These are phyloP conservation scores for Wickerhamomyces ciferrii DNA, from an alignment of 805 yeast species.

Conservation along the genomic window DNA sequence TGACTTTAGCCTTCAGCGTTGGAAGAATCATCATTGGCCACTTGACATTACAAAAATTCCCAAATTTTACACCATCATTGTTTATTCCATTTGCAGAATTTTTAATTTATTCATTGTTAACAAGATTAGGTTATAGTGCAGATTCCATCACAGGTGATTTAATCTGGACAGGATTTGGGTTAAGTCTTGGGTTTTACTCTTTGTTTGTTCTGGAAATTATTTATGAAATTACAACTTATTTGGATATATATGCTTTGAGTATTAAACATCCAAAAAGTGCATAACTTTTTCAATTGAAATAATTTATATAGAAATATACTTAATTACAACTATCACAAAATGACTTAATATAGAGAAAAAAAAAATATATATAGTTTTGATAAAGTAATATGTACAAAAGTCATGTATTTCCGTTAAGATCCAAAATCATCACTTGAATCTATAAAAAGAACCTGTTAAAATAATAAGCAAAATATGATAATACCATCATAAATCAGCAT, in stretches of 20 bases:
- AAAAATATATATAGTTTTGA: background rate
- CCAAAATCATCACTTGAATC: background rate
- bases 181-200: slow-evolving; percentile 62
- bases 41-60: slow-evolving; percentile 75
- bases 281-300: background rate
- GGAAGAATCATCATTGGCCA: slow-evolving; percentile 89
- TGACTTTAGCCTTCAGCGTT: slow-evolving; percentile 77
- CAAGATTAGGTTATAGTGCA: slow-evolving; percentile 26
- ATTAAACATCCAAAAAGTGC: slow-evolving; percentile 70
- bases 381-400: slow-evolving; percentile 1
- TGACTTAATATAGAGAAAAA: too few relatives aligned
- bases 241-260: slow-evolving; percentile 81
- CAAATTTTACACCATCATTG: slow-evolving; percentile 66
- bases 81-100: slow-evolving; percentile 55
- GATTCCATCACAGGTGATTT: slow-evolving; percentile 42
- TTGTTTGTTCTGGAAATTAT: slow-evolving; percentile 75
- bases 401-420: background rate
- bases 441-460: background rate
- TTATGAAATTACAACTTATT: slow-evolving; percentile 68
- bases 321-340: too few relatives aligned
- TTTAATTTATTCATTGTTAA: slow-evolving; percentile 19
- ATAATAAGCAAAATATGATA: background rate
- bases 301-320: too few relatives aligned
- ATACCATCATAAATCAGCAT: too few relatives aligned
- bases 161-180: slow-evolving; percentile 61